A percentile compares a stretch with the other conserved stretches of the same genome.
phyloP scores from a whole-genome alignment of 768 basidiomycete genomes.

The Rhodotorula diobovata region DNA sequence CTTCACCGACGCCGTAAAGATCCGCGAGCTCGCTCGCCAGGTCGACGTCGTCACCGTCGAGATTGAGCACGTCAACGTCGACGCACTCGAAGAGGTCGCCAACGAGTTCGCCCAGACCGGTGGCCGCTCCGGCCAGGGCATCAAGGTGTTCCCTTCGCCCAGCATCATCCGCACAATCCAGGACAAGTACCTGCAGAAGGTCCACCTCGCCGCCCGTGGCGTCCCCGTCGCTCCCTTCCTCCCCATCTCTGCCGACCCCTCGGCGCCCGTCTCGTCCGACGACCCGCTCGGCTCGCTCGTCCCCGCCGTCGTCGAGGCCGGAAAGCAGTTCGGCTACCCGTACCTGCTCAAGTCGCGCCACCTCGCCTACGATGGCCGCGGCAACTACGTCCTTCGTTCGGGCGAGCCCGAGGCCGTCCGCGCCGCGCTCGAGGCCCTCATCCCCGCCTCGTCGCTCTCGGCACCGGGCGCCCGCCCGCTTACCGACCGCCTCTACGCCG shows the following conservation, averaged over 20 bases:
- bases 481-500: constrained; percentile 74
- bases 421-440: constrained; percentile 50
- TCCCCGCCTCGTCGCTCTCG: constrained; percentile 29
- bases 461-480: constrained; percentile 54
- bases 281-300: constrained; percentile 30
- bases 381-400: constrained; percentile 73
- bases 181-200: constrained; percentile 65
- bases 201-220: constrained; percentile 55
- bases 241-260: constrained; percentile 56
- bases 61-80: constrained; percentile 89
- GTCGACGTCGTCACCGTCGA: constrained; percentile 89
- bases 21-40: constrained; percentile 68
- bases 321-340: constrained; percentile 65
- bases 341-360: constrained; percentile 96
- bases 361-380: constrained; percentile 90
- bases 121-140: constrained; percentile 40
- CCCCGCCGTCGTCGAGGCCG: constrained; percentile 41
- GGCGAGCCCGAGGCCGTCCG: constrained; percentile 54
- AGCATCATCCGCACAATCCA: constrained; percentile 80
- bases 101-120: constrained; percentile 30
- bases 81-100: constrained; percentile 63
- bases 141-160: constrained; percentile 68
- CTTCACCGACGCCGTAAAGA: constrained; percentile 72
- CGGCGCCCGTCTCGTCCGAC: constrained; percentile 31
- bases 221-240: constrained; percentile 61